These are phyloP conservation scores for Penicillium verrucosum DNA, from an alignment of 2,329 filamentous ascomycete species.

Conservation along the genomic window DNA sequence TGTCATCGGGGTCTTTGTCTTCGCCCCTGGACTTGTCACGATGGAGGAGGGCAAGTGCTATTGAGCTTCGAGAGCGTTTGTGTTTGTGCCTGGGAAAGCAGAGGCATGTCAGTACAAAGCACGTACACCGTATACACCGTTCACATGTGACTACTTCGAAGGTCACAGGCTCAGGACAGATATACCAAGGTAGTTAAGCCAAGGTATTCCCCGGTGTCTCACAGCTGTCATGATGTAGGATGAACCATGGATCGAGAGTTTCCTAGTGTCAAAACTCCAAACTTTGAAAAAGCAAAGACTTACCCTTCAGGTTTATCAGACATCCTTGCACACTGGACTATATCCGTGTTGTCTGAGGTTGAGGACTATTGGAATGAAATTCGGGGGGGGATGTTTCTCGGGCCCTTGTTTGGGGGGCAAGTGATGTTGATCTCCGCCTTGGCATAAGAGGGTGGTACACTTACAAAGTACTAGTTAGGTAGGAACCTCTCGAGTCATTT, in stretches of 20 bases:
- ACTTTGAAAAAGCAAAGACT: conserved; percentile 9
- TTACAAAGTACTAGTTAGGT: no score
- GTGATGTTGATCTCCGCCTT: conserved; percentile 11
- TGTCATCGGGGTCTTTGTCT: conserved; percentile 29
- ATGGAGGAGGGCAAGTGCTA: conserved; percentile 54
- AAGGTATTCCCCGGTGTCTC: background rate
- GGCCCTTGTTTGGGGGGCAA: conserved; percentile 9
- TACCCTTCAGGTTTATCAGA: conserved; percentile 25
- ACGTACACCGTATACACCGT: background rate
- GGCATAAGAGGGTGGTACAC: background rate
- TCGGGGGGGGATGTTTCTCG: background rate
- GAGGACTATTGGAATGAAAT: background rate
- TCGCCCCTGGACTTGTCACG: conserved; percentile 51
- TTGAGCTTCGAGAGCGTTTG: conserved; percentile 54
- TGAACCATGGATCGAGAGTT: conserved; percentile 17
- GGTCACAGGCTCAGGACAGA: no score
- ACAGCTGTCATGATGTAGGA: background rate
- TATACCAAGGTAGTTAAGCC: background rate
- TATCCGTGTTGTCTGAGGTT: background rate
- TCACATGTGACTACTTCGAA: conserved; percentile 17
- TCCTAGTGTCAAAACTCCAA: background rate
- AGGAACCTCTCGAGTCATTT: background rate
- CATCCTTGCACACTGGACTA: conserved; percentile 10
- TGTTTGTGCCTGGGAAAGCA: conserved; percentile 48
- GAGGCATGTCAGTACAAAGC: conserved; percentile 27